Conservation (phyloP, 1,139 yeast genomes). For the Nakaseomyces kungkrabaensis region DNA sequence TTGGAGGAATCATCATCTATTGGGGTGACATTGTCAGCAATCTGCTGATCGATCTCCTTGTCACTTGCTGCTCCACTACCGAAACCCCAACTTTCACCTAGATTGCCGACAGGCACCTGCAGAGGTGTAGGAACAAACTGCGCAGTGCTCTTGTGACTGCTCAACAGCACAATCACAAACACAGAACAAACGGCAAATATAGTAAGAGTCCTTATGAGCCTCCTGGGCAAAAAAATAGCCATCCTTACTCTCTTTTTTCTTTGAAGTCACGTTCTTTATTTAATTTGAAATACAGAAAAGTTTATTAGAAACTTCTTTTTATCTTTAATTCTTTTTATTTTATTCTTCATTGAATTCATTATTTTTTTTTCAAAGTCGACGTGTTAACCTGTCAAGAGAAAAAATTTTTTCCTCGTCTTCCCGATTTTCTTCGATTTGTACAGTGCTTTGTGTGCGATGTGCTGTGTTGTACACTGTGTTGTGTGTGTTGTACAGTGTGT, state of each 20-base stretch:
- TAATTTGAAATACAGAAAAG: too few relatives aligned
- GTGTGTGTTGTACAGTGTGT: too few relatives aligned
- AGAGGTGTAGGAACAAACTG: neutral
- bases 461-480: too few relatives aligned
- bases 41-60: neutral
- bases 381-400: too few relatives aligned
- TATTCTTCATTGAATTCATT: too few relatives aligned
- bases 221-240: constrained; percentile 13
- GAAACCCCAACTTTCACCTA: neutral
- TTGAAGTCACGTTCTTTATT: neutral
- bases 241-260: constrained; percentile 1
- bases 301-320: too few relatives aligned
- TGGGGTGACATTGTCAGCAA: neutral
- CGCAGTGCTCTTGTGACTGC: constrained; percentile 5
- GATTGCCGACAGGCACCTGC: neutral
- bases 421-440: too few relatives aligned
- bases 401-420: too few relatives aligned
- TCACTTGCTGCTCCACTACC: neutral
- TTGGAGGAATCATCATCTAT: neutral
- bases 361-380: neutral
- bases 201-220: constrained; percentile 10
- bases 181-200: constrained; percentile 4
- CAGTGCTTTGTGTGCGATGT: too few relatives aligned
- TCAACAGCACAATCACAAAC: constrained; percentile 7
- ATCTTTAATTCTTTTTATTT: too few relatives aligned